Evolutionary conservation across 2,329 filamentous ascomycete species (phyloP).

Genomic region (Verticillium tricorpus): DNA sequence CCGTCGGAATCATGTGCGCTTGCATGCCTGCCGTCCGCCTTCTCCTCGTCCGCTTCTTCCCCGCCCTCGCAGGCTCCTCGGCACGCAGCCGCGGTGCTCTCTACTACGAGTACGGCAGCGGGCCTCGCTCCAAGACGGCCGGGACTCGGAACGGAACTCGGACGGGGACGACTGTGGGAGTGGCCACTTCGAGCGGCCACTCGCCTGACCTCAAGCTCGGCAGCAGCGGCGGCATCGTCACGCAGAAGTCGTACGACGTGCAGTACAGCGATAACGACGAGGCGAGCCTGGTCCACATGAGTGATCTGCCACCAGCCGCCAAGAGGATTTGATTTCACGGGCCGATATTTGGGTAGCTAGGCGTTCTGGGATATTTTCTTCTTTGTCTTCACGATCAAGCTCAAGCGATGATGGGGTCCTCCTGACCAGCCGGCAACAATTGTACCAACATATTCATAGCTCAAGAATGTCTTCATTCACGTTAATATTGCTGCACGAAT

Average conservation of each 20-base stretch:
- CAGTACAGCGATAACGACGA: slow-evolving; percentile 26
- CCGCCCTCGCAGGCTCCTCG: slow-evolving; percentile 13
- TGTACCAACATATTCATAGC: neutral
- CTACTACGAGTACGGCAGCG: slow-evolving; percentile 11
- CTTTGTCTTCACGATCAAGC: neutral
- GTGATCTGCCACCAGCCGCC: slow-evolving; percentile 11
- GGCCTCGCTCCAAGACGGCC: neutral
- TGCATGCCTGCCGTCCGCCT: slow-evolving; percentile 26
- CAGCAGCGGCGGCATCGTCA: slow-evolving; percentile 19
- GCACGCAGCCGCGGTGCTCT: slow-evolving; percentile 9
- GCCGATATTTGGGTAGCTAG: neutral
- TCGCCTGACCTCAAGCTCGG: neutral
- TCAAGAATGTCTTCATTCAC: neutral
- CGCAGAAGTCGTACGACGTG: slow-evolving; percentile 28
- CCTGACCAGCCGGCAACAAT: neutral
- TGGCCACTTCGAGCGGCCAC: neutral
- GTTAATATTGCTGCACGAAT: neutral
- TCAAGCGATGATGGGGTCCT: neutral
- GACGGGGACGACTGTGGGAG: neutral
- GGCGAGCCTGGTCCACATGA: slow-evolving; percentile 23
- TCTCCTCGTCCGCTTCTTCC: slow-evolving; percentile 25
- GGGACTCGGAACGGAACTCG: slow-evolving; percentile 1
- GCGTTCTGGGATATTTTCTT: neutral
- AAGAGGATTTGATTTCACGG: neutral
- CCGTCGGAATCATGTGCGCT: slow-evolving; percentile 29